Conservation (phyloP, 345 rosid genomes). For the Cardamine resedifolia region DNA sequence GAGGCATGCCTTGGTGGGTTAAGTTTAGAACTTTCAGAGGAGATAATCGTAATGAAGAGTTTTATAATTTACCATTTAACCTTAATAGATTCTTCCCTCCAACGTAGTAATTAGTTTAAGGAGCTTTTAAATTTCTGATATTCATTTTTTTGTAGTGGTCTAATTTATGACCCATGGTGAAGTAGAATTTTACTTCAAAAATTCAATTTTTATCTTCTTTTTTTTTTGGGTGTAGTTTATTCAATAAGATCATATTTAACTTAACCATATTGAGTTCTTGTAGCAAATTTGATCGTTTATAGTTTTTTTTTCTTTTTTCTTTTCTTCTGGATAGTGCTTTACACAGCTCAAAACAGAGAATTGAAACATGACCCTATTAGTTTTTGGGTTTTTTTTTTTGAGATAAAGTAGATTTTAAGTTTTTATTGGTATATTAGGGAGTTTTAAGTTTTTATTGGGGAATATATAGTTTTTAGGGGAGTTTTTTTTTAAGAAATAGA, state of each 20-base stretch:
- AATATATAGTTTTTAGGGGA: too few relatives aligned
- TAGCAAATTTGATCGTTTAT: neutral
- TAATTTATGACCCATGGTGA: neutral
- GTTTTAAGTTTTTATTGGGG: too few relatives aligned
- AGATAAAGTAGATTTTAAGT: too few relatives aligned
- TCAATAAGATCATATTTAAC: neutral
- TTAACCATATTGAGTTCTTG: neutral
- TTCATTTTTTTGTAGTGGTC: constrained; percentile 12
- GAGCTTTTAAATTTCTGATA: neutral
- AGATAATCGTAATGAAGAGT: constrained; percentile 92
- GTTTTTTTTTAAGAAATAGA: too few relatives aligned
- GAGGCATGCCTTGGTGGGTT: constrained; percentile 99
- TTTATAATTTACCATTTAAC: constrained; percentile 93
- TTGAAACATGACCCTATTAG: too few relatives aligned
- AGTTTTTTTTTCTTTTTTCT: too few relatives aligned
- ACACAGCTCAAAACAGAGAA: too few relatives aligned
- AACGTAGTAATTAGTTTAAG: constrained; percentile 39
- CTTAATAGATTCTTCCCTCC: constrained; percentile 96
- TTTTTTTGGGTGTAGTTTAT: constrained; percentile 13
- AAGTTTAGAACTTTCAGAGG: constrained; percentile 86
- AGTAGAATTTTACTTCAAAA: neutral
- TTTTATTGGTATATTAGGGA: too few relatives aligned
- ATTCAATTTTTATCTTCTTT: neutral
- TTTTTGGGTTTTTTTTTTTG: too few relatives aligned
- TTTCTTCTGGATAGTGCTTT: too few relatives aligned